Evolutionary conservation across 495 filamentous ascomycete species (phyloP).

Genomic region (Xylona heveae): DNA sequence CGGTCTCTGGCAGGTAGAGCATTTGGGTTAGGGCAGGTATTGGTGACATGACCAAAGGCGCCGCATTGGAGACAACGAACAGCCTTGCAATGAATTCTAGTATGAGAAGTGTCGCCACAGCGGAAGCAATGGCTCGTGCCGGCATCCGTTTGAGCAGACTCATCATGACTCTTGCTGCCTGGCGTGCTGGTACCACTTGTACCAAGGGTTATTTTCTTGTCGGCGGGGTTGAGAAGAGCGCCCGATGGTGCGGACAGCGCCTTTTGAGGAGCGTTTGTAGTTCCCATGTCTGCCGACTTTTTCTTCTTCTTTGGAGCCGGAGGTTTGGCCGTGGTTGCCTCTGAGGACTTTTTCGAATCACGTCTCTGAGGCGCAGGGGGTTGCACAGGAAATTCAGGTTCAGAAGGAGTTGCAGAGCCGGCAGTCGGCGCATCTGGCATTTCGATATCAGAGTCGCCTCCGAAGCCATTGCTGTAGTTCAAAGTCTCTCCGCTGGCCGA

Average conservation of each 20-base stretch:
- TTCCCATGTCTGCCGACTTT: too few species aligned
- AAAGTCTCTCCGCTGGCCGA: not conserved
- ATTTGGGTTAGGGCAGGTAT: conserved; percentile 15
- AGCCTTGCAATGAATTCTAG: conserved; percentile 16
- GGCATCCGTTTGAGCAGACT: conserved; percentile 16
- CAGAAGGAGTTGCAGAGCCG: too few species aligned
- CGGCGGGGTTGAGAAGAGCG: too few species aligned
- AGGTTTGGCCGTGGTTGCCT: too few species aligned
- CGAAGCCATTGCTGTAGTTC: conserved; percentile 6
- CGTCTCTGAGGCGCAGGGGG: too few species aligned
- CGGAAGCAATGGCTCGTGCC: conserved; percentile 21
- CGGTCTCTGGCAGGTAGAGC: conserved; percentile 18
- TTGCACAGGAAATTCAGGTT: too few species aligned
- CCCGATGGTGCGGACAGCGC: too few species aligned
- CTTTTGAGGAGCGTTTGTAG: too few species aligned
- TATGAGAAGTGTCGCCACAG: conserved; percentile 22
- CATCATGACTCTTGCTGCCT: conserved; percentile 12
- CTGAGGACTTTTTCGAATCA: too few species aligned
- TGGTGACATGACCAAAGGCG: conserved; percentile 18
- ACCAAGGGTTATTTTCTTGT: too few species aligned
- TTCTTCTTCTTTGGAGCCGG: too few species aligned
- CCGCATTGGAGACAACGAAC: conserved; percentile 27
- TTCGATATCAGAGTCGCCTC: conserved; percentile 18
- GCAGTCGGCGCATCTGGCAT: conserved; percentile 19
- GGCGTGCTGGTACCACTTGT: conserved; percentile 10